Evolutionary conservation across 179 eudicot genomes (phyloP).

Genomic region (Beta macrorhiza): DNA sequence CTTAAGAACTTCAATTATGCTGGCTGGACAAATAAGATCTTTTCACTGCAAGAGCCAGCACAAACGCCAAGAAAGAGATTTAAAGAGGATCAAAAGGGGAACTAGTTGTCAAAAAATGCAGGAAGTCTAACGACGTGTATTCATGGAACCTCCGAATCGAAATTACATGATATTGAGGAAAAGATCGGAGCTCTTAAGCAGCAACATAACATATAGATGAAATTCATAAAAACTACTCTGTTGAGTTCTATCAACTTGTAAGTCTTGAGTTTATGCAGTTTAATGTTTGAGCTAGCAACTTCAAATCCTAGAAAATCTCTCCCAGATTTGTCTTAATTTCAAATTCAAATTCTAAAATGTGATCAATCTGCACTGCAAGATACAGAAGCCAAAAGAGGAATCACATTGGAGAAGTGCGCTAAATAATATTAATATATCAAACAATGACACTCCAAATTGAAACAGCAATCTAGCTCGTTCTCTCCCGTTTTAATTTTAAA

Average conservation of each 20-base stretch:
- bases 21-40: neutral
- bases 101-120: neutral
- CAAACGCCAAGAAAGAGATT: constrained; percentile 2
- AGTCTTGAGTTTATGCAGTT: neutral
- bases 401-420: neutral
- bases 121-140: neutral
- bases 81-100: neutral
- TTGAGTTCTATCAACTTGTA: neutral
- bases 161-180: neutral
- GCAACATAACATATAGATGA: neutral
- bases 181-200: neutral
- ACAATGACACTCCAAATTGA: too few species aligned
- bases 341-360: neutral
- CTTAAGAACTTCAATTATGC: neutral
- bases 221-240: neutral
- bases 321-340: neutral
- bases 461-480: too few species aligned
- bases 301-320: neutral
- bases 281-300: neutral
- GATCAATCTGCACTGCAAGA: neutral
- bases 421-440: too few species aligned
- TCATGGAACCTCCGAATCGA: neutral
- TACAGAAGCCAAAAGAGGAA: too few species aligned
- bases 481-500: too few species aligned
- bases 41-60: constrained; percentile 11